Base-by-base conservation (phyloP, 2,329 filamentous ascomycete genomes). In the Monosporascus sp. region DNA sequence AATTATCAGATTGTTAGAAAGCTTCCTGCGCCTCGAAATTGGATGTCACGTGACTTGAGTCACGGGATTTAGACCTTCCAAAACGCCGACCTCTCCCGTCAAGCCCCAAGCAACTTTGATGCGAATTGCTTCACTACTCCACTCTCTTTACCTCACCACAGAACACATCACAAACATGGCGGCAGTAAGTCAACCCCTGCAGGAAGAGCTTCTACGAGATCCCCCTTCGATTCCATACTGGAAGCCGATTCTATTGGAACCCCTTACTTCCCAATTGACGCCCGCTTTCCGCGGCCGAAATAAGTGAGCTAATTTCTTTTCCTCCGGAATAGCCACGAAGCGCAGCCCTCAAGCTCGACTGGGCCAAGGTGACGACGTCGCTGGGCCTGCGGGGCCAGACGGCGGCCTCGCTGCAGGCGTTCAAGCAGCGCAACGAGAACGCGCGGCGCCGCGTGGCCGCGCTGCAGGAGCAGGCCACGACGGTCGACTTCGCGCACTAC, bases 341-440 rank as follows among this genome's bases (percentile, higher is more conserved):
- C 84, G 92, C 93, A 82, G 92, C 93, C 77, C 85, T 95, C 78
- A 99, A 97, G 85, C 85, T 99, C 83, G 94, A 99, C 86, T 99
- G 94, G 94, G 85, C 85, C 79, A 94, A 95, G 80, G 85, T 99
- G 70, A 88, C 88, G 77, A 85, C 83, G 77, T 95, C 93, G 71
- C 91, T 99, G 69, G 93, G 93, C 74, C 90, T 99, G 74, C 90
- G 90, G 75, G 94, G 94, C 74, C 89, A 91, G 80, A 99, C 94
- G 65, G 92, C 90, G 65, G 78, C 87, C 68, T 88, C 93, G 58
- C 90, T 99, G 58, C 88, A 93, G 74, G 84, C 90, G 62, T 99
- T 99, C 88, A 99, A 99, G 85, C 94, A 96, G 86, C 92, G 94
- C 79, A 97, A 97, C 82, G 94, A 99, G 73, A 92, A 97, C 73